A percentile compares a stretch with the other conserved stretches of the same genome.
Evolutionary conservation across 768 basidiomycete species (phyloP).

Genomic region (Cystoderma amianthinum): DNA sequence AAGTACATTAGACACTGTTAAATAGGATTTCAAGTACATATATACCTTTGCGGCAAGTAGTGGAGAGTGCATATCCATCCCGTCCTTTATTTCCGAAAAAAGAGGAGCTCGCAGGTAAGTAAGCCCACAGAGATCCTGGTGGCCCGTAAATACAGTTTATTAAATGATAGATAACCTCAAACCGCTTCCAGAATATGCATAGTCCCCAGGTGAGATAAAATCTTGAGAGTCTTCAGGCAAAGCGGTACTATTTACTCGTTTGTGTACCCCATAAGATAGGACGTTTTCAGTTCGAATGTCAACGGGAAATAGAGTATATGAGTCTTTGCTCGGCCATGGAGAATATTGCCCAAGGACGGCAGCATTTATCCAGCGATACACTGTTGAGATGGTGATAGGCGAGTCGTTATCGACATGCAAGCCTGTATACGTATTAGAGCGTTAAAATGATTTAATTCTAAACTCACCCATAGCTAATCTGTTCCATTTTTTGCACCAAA

Average conservation of each 20-base stretch:
- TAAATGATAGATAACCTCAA: too few species aligned
- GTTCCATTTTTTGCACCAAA: slow-evolving; percentile 6
- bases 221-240: background rate
- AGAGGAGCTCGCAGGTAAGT: too few species aligned
- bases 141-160: too few species aligned
- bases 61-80: too few species aligned
- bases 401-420: slow-evolving; percentile 5
- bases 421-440: slow-evolving; percentile 3
- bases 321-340: background rate
- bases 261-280: background rate
- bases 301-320: background rate
- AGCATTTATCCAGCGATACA: slow-evolving; percentile 3
- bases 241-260: background rate
- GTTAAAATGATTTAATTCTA: slow-evolving; percentile 4
- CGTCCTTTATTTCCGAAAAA: too few species aligned
- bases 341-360: slow-evolving; percentile 2
- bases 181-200: too few species aligned
- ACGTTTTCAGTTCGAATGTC: too few species aligned
- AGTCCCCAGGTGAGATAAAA: background rate
- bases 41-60: too few species aligned
- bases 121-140: too few species aligned
- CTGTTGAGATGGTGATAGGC: slow-evolving; percentile 4
- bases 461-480: slow-evolving; percentile 7
- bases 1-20: too few species aligned
- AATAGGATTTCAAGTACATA: too few species aligned